phyloP scores from a whole-genome alignment of 768 basidiomycete species.

The Cystobasidiopsis lactophilus region DNA sequence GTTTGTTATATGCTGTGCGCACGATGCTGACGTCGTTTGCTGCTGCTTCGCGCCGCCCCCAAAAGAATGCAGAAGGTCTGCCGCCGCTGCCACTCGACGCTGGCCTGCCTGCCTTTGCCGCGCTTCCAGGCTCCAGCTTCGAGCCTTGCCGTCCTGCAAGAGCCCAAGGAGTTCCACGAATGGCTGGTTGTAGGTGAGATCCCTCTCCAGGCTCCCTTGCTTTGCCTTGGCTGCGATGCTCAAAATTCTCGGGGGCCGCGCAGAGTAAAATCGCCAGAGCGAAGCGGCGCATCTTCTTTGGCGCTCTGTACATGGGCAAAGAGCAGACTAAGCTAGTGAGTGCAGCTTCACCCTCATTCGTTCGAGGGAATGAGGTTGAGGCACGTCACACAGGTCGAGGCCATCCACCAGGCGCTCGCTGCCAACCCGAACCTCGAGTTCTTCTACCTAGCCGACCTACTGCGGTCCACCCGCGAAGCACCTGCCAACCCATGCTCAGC shows the following conservation, averaged over 20 bases:
- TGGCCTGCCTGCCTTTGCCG: slow-evolving; percentile 29
- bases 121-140: slow-evolving; percentile 32
- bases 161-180: slow-evolving; percentile 40
- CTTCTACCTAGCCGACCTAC: slow-evolving; percentile 51
- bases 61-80: neutral
- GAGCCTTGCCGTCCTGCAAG: slow-evolving; percentile 35
- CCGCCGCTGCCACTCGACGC: neutral
- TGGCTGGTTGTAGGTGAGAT: slow-evolving; percentile 34
- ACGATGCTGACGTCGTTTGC: neutral
- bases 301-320: slow-evolving; percentile 68
- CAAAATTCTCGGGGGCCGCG: neutral
- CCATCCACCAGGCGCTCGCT: slow-evolving; percentile 40
- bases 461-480: slow-evolving; percentile 30
- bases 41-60: too few relatives aligned
- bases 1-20: neutral
- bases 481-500: slow-evolving; percentile 35
- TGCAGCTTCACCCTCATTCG: slow-evolving; percentile 7
- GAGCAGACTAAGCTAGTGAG: slow-evolving; percentile 58
- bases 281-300: slow-evolving; percentile 58
- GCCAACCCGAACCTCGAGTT: slow-evolving; percentile 42
- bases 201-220: neutral
- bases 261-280: slow-evolving; percentile 64
- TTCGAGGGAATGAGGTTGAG: neutral
- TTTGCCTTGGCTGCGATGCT: neutral
- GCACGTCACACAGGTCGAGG: slow-evolving; percentile 37